Evolutionary conservation across 2,329 filamentous ascomycete species (phyloP).

Genomic region (Fusarium devonianum): DNA sequence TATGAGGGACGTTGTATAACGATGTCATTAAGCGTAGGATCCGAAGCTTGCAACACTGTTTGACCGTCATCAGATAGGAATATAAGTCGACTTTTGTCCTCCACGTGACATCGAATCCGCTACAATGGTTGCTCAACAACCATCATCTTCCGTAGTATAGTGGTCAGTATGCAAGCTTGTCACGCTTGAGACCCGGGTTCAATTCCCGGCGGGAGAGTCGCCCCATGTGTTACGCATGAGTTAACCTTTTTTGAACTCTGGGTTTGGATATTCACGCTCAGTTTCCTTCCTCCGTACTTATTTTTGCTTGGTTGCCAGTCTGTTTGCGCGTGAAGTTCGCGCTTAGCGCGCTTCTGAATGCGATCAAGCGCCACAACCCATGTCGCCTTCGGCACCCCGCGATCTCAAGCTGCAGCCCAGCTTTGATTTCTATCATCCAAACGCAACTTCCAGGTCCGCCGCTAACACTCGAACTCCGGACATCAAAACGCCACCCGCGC

Average conservation of each 20-base stretch:
- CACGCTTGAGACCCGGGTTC: constrained; percentile 17
- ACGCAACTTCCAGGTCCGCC: constrained; percentile 8
- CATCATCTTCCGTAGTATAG: constrained; percentile 20
- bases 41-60: too few species aligned
- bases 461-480: background rate
- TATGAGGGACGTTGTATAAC: too few species aligned
- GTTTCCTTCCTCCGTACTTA: background rate
- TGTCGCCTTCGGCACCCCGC: constrained; percentile 9
- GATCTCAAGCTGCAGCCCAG: constrained; percentile 10
- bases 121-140: constrained; percentile 13
- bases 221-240: constrained; percentile 13
- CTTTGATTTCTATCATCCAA: constrained; percentile 10
- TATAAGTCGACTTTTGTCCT: background rate
- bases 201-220: constrained; percentile 26
- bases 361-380: background rate
- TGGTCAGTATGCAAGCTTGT: constrained; percentile 25
- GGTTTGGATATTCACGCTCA: background rate
- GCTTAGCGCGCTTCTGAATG: background rate
- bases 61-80: too few species aligned
- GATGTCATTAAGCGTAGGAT: too few species aligned
- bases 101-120: constrained; percentile 6
- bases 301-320: background rate
- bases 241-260: background rate
- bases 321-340: background rate
- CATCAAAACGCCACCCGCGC: background rate